Evolutionary conservation across 2,329 filamentous ascomycete genomes (phyloP), one percentile per base, ranked within the genome.

Genomic region (Ceratocystis cacaofunesta): DNA sequence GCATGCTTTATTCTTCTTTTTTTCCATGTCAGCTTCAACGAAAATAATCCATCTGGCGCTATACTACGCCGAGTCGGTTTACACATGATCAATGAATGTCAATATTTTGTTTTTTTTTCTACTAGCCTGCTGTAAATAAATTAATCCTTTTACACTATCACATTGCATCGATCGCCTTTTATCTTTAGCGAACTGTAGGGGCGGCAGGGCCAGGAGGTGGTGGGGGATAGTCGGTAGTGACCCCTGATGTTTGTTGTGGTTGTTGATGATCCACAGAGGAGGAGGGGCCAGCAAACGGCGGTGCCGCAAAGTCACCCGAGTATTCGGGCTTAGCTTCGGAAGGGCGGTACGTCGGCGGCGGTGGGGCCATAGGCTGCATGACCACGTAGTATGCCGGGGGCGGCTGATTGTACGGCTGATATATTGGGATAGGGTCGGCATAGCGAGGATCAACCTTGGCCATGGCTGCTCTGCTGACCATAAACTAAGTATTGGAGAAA

Each of bases 331-430:
- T 85, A 64, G 77, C 76, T 22, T 74, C 76, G 1, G 75, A 74
- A 6, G 80, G 78, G 60, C 81, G 80, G 68, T 85, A 82, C 71
- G 85, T 85, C 64, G 83, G 78, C 19, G 81, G 81, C 12, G 80
- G 80, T 62, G 81, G 81, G 62, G 79, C 76, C 76, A 81, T 78
- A 63, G 77, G 70, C 68, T 82, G 74, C 80, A 84, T 82, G 68
- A 76, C 76, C 70, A 79, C 78, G 69, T 70, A 68, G 65, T 72
- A 73, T 50, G 70, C 69, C 7, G 70, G 70, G 15, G 70, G 69
- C 22, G 75, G 73, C 64, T 73, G 72, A 22, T 19, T 61, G 30
- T 65, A 65, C 19, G 57, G 58, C 67, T 69, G 74, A 70, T 76
- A 79, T 65, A 71, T 72, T 30, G 74, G 72, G 19, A 75, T 73